phyloP scores from a whole-genome alignment of 108 stramenopile species.

The Craspedostauros australis region DNA sequence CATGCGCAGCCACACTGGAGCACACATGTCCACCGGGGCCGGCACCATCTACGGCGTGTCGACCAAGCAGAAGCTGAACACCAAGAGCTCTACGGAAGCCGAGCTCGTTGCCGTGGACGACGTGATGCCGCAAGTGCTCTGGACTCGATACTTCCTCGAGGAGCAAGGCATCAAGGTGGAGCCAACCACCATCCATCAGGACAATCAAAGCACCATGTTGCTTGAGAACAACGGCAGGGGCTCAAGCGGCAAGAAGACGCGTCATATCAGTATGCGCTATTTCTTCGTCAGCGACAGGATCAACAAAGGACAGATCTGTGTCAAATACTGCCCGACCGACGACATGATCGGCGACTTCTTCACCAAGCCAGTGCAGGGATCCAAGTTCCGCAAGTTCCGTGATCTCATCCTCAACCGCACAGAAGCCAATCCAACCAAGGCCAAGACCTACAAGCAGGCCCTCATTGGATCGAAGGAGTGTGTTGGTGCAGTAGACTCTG shows the following conservation, averaged over 20 bases:
- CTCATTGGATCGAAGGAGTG: slow-evolving; percentile 11
- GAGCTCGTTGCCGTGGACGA: slow-evolving; percentile 41
- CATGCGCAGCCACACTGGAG: slow-evolving; percentile 44
- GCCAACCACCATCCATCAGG: slow-evolving; percentile 31
- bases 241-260: slow-evolving; percentile 16
- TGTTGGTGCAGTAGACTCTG: no score
- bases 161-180: slow-evolving; percentile 35
- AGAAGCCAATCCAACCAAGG: no score
- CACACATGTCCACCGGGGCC: slow-evolving; percentile 27
- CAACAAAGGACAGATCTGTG: slow-evolving; percentile 7
- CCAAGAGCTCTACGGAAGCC: slow-evolving; percentile 39
- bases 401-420: slow-evolving; percentile 27
- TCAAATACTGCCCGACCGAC: slow-evolving; percentile 34
- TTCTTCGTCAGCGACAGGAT: slow-evolving; percentile 40
- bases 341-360: slow-evolving; percentile 37
- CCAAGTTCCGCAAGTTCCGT: slow-evolving; percentile 16
- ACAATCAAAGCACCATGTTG: slow-evolving; percentile 40
- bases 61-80: slow-evolving; percentile 31
- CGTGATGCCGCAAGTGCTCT: slow-evolving; percentile 28
- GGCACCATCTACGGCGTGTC: slow-evolving; percentile 19
- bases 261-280: slow-evolving; percentile 38
- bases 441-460: background rate
- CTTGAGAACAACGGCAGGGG: slow-evolving; percentile 35
- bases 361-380: slow-evolving; percentile 36
- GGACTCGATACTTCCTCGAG: slow-evolving; percentile 35